A percentile compares a stretch with the other conserved stretches of the same genome.
phyloP scores from a whole-genome alignment of 768 basidiomycete species.

The Boletus insuetus region DNA sequence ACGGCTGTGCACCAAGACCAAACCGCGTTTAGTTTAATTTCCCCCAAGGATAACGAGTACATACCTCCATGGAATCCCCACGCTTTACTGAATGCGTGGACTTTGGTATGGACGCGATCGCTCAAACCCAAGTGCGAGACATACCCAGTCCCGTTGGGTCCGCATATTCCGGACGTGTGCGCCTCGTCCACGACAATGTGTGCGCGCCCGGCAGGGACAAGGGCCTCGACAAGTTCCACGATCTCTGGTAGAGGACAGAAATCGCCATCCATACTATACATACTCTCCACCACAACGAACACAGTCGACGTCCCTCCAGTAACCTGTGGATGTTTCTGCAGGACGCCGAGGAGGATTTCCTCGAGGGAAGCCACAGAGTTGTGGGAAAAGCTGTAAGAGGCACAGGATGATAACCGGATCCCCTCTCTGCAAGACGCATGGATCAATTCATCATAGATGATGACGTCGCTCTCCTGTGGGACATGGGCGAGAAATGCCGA shows the following conservation, averaged over 20 bases:
- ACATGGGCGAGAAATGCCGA: constrained; percentile 45
- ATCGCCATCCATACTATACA: constrained; percentile 65
- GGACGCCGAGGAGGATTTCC: constrained; percentile 23
- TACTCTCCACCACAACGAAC: constrained; percentile 50
- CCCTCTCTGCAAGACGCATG: constrained; percentile 56
- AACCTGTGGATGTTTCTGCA: constrained; percentile 26
- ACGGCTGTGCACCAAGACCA: constrained; percentile 9
- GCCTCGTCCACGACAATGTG: constrained; percentile 57
- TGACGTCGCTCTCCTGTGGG: constrained; percentile 44
- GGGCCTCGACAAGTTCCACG: constrained; percentile 35
- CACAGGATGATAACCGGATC: constrained; percentile 36
- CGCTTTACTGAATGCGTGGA: constrained; percentile 54
- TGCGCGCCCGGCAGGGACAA: constrained; percentile 36
- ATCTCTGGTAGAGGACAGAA: constrained; percentile 45
- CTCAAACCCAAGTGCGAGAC: constrained; percentile 41
- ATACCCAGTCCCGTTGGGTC: constrained; percentile 43
- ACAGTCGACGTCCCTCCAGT: constrained; percentile 31
- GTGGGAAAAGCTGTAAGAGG: constrained; percentile 40
- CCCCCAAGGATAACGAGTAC: background rate
- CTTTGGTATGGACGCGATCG: constrained; percentile 40
- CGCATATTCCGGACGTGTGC: constrained; percentile 54
- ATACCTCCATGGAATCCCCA: constrained; percentile 24
- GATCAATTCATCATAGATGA: constrained; percentile 52
- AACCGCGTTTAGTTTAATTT: background rate
- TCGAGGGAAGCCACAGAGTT: constrained; percentile 39